Percentiles rank a stretch among this genome's conserved stretches.
Evolutionary conservation across 768 basidiomycete genomes (phyloP).

Genomic region (Dendrothele bispora): DNA sequence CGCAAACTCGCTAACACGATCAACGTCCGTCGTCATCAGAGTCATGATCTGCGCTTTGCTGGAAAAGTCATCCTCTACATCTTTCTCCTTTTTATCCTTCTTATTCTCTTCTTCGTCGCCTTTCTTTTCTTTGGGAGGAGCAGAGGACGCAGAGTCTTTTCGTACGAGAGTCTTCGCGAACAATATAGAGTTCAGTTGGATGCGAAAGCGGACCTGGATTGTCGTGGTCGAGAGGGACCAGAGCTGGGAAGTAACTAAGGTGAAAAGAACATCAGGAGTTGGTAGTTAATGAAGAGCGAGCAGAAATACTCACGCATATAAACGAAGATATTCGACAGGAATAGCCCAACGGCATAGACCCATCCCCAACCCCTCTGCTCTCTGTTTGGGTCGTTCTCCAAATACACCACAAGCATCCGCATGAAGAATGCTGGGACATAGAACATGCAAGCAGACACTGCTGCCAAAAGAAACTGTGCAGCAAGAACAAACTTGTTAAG

Average conservation of each 20-base stretch:
- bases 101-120: constrained; percentile 16
- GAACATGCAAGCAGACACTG: constrained; percentile 59
- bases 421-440: constrained; percentile 62
- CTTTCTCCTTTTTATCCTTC: constrained; percentile 26
- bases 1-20: constrained; percentile 82
- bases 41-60: constrained; percentile 88
- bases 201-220: constrained; percentile 67
- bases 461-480: constrained; percentile 50
- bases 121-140: constrained; percentile 25
- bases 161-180: constrained; percentile 85
- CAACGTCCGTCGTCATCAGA: constrained; percentile 93
- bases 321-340: constrained; percentile 40
- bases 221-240: constrained; percentile 71
- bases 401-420: constrained; percentile 48
- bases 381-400: constrained; percentile 54
- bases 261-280: not conserved
- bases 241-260: constrained; percentile 62
- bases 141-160: constrained; percentile 77
- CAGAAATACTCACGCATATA: constrained; percentile 39
- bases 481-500: constrained; percentile 48
- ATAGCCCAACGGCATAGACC: constrained; percentile 57
- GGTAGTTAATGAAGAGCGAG: not conserved
- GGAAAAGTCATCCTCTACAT: constrained; percentile 59
- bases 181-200: constrained; percentile 81
- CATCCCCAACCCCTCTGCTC: constrained; percentile 57